Conservation (phyloP, 345 rosid genomes). For the Eucalyptus camaldulensis region DNA sequence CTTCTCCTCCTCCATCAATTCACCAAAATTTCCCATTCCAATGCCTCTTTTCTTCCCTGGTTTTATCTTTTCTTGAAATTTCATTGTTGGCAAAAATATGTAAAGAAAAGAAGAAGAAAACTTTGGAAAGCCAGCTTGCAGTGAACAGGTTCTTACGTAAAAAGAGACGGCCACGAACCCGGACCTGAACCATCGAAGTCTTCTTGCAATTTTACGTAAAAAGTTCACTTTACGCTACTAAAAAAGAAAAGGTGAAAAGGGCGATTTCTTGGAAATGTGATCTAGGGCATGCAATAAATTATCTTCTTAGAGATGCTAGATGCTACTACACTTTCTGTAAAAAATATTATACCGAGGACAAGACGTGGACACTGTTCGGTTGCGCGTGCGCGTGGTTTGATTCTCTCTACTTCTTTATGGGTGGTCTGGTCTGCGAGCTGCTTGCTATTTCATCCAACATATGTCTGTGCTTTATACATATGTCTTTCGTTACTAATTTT, state of each 20-base stretch:
- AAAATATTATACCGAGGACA: background rate
- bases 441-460: background rate
- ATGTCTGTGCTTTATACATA: background rate
- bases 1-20: background rate
- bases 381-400: background rate
- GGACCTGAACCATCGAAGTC: background rate
- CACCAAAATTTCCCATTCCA: background rate
- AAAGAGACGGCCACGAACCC: background rate
- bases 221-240: background rate
- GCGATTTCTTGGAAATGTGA: background rate
- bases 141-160: background rate
- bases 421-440: background rate
- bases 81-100: background rate
- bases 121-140: background rate
- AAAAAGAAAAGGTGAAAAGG: background rate
- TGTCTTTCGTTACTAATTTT: background rate
- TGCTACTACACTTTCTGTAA: background rate
- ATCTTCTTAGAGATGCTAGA: background rate
- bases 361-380: background rate
- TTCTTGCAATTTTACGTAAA: background rate
- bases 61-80: background rate
- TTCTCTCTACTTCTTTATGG: background rate
- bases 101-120: background rate
- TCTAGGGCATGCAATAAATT: background rate
- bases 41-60: background rate